Evolutionary conservation across 2,329 filamentous ascomycete genomes (phyloP).

Genomic region (Hyphodiscus sp.): DNA sequence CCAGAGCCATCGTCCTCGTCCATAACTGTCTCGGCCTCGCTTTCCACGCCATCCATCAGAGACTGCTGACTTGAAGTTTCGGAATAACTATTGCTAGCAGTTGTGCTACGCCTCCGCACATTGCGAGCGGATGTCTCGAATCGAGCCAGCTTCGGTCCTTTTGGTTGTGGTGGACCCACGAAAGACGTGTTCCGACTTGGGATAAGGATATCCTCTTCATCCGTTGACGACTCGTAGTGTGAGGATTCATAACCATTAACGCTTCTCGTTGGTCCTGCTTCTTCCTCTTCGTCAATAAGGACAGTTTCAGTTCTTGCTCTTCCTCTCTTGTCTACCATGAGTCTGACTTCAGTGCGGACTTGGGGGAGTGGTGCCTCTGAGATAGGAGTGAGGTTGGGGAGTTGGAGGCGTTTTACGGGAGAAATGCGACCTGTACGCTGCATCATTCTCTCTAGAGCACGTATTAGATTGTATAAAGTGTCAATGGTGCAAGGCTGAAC

Average conservation of each 20-base stretch:
- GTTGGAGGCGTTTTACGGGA: conserved; percentile 42
- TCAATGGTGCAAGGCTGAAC: background rate
- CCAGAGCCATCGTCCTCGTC: conserved; percentile 42
- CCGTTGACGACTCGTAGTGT: conserved; percentile 46
- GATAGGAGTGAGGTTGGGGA: conserved; percentile 50
- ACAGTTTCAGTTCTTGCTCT: conserved; percentile 33
- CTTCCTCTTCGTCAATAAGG: conserved; percentile 18
- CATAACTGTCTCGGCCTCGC: conserved; percentile 53
- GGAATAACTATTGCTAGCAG: conserved; percentile 24
- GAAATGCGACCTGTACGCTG: conserved; percentile 32
- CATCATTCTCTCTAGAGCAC: conserved; percentile 14
- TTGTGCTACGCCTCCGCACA: conserved; percentile 17
- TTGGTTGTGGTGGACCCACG: conserved; percentile 20
- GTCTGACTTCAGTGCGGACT: conserved; percentile 51
- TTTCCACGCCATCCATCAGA: conserved; percentile 35
- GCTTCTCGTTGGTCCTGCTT: conserved; percentile 11
- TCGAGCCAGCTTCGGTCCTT: conserved; percentile 19
- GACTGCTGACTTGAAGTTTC: conserved; percentile 27
- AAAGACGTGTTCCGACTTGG: conserved; percentile 56
- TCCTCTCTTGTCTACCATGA: conserved; percentile 57
- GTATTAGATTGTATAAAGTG: conserved; percentile 8
- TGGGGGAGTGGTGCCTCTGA: conserved; percentile 41
- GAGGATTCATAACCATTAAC: conserved; percentile 40
- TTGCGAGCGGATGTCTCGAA: conserved; percentile 22
- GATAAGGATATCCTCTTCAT: conserved; percentile 60